Conservation (phyloP, 371 early-diverging fungal species). For the Apophysomyces variabilis region DNA sequence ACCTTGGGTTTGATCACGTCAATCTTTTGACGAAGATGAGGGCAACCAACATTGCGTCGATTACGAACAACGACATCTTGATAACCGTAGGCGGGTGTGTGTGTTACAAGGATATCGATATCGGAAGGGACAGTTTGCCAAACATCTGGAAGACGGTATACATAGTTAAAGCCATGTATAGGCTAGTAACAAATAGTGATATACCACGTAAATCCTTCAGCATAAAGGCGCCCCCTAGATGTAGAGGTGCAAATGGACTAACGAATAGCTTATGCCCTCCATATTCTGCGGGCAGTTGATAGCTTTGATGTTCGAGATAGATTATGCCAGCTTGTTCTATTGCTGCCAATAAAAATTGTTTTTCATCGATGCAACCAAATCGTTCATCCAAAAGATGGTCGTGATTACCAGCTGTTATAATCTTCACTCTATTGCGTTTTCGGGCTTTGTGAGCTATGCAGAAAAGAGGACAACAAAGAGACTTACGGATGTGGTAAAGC, state of each 20-base stretch:
- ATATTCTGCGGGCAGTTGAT: slow-evolving; percentile 32
- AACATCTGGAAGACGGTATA: slow-evolving; percentile 20
- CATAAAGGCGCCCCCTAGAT: slow-evolving; percentile 62
- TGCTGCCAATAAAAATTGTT: slow-evolving; percentile 23
- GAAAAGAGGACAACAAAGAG: background rate
- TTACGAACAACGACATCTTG: slow-evolving; percentile 34
- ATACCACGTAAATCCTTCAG: slow-evolving; percentile 36
- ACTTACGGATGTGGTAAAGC: slow-evolving; percentile 38
- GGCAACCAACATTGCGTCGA: slow-evolving; percentile 48
- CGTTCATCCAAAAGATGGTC: slow-evolving; percentile 43
- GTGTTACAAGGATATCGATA: slow-evolving; percentile 59
- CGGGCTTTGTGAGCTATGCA: background rate
- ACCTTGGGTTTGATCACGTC: slow-evolving; percentile 47
- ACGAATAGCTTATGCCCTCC: slow-evolving; percentile 51
- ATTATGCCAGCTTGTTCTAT: slow-evolving; percentile 36
- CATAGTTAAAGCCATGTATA: background rate
- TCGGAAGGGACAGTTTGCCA: slow-evolving; percentile 52
- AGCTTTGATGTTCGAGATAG: slow-evolving; percentile 55
- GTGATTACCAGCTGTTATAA: slow-evolving; percentile 62
- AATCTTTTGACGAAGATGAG: slow-evolving; percentile 39
- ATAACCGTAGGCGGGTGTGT: slow-evolving; percentile 54
- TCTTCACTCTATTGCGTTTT: slow-evolving; percentile 39
- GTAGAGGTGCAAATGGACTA: slow-evolving; percentile 59
- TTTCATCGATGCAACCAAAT: slow-evolving; percentile 23
- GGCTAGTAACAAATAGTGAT: background rate